These are phyloP conservation scores for Drechslerella coelobrocha DNA, from an alignment of 2,329 filamentous ascomycete genomes.

Conservation along the genomic window DNA sequence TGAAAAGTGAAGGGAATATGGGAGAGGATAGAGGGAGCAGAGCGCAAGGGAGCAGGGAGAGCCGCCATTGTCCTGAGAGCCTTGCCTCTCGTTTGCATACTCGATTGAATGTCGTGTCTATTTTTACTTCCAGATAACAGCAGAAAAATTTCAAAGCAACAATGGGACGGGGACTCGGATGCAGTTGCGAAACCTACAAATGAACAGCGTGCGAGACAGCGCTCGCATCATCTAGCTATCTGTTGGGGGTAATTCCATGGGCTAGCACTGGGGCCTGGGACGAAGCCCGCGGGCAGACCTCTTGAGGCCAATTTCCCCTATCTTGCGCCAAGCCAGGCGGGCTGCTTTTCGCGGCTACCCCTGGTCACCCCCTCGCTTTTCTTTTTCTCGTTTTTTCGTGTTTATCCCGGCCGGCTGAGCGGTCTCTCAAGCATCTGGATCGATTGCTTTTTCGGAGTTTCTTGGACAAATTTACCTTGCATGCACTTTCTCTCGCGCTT, in stretches of 20 bases:
- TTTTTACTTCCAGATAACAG: slow-evolving; percentile 35
- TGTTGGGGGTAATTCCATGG: slow-evolving; percentile 10
- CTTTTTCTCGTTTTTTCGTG: slow-evolving; percentile 30
- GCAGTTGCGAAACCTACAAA: slow-evolving; percentile 9
- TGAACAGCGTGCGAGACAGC: neutral
- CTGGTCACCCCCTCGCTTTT: slow-evolving; percentile 16
- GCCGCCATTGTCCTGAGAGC: slow-evolving; percentile 2
- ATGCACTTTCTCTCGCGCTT: slow-evolving; percentile 45
- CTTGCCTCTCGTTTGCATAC: slow-evolving; percentile 17
- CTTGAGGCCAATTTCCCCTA: slow-evolving; percentile 41
- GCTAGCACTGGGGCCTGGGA: slow-evolving; percentile 16
- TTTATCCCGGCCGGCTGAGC: slow-evolving; percentile 40
- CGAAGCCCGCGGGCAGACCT: slow-evolving; percentile 10
- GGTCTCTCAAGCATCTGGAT: slow-evolving; percentile 23
- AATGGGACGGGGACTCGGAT: slow-evolving; percentile 13
- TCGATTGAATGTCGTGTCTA: slow-evolving; percentile 5
- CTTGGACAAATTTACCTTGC: slow-evolving; percentile 50
- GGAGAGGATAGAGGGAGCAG: too few relatives aligned
- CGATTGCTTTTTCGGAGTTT: slow-evolving; percentile 48
- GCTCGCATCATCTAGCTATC: neutral
- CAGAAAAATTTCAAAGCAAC: neutral
- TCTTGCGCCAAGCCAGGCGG: slow-evolving; percentile 42
- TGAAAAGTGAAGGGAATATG: too few relatives aligned
- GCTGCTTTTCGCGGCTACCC: slow-evolving; percentile 35
- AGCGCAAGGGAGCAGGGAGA: too few relatives aligned